Evolutionary conservation across 768 basidiomycete species (phyloP).

Genomic region (Suillus paluster): DNA sequence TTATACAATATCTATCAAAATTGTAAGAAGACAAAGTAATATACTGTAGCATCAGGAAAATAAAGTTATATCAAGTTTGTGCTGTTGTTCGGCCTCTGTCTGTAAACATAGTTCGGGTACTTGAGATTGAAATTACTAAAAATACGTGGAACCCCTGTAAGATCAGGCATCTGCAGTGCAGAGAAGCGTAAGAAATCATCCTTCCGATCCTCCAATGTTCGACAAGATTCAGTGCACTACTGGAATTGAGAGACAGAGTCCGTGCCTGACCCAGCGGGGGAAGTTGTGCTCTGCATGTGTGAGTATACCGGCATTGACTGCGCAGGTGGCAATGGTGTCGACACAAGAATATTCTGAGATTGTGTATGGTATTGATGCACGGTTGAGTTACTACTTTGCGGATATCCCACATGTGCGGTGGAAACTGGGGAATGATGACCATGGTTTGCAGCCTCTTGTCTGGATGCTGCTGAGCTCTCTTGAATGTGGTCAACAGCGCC

Average conservation of each 20-base stretch:
- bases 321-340: slow-evolving; percentile 19
- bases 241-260: slow-evolving; percentile 28
- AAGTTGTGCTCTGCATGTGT: slow-evolving; percentile 25
- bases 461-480: slow-evolving; percentile 26
- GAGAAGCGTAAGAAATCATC: background rate
- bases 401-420: slow-evolving; percentile 31
- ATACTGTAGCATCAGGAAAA: no score
- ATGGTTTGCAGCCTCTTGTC: slow-evolving; percentile 24
- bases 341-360: slow-evolving; percentile 20
- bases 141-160: background rate
- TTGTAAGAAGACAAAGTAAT: no score
- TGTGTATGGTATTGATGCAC: slow-evolving; percentile 29
- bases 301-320: slow-evolving; percentile 32
- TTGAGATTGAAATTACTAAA: slow-evolving; percentile 68
- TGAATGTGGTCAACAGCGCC: slow-evolving; percentile 23
- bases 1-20: no score
- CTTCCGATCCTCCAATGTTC: no score
- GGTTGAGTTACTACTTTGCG: slow-evolving; percentile 20
- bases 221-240: slow-evolving; percentile 20
- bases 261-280: slow-evolving; percentile 32
- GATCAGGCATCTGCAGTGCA: background rate
- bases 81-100: slow-evolving; percentile 85
- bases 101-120: slow-evolving; percentile 91
- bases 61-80: no score
- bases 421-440: slow-evolving; percentile 31